Evolutionary conservation across 176 grass and related monocot genomes (phyloP).

Genomic region (Oryza nivara): DNA sequence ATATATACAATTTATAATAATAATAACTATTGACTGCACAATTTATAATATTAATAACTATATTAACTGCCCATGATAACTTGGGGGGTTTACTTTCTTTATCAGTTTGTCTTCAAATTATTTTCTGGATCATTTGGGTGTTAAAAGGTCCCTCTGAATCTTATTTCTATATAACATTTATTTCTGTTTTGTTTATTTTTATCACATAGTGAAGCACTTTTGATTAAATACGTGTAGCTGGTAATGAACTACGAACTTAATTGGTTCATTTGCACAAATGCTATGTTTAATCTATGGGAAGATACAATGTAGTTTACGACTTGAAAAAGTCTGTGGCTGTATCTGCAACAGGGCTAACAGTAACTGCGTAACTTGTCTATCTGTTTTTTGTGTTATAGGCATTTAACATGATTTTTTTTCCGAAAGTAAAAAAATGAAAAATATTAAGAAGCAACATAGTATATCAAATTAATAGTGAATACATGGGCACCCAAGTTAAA

Average conservation of each 20-base stretch:
- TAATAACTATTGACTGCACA: background rate
- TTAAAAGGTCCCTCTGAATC: background rate
- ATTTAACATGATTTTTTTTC: background rate
- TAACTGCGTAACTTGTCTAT: background rate
- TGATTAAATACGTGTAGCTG: background rate
- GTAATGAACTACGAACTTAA: background rate
- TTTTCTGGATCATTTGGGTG: background rate
- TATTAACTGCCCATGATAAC: background rate
- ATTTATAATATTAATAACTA: background rate
- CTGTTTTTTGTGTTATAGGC: background rate
- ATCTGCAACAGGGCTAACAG: background rate
- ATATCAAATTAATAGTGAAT: background rate
- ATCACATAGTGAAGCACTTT: background rate
- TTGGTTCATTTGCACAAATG: background rate
- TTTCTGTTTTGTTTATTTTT: background rate
- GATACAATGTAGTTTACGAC: background rate
- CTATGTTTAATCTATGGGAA: constrained; percentile 7
- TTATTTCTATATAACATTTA: background rate
- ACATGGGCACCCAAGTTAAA: background rate
- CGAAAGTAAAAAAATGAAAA: background rate
- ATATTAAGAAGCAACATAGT: background rate
- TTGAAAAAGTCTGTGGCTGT: constrained; percentile 7
- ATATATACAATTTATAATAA: background rate
- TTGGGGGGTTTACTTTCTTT: background rate
- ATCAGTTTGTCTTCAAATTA: background rate